phyloP scores from a whole-genome alignment of 768 basidiomycete species.

The Tulasnella sp. region DNA sequence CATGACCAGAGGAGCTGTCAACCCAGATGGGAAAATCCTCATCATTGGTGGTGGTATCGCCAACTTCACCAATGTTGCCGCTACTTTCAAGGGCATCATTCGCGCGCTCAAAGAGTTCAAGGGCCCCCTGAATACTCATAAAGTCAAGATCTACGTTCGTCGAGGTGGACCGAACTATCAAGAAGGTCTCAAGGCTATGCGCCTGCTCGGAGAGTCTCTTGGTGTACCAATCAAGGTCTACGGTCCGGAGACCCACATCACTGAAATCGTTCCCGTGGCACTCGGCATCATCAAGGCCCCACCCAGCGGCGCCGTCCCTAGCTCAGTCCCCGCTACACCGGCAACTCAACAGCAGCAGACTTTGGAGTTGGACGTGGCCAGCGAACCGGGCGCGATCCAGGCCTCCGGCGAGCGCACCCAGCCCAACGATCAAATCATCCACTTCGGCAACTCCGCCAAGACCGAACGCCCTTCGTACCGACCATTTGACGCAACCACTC shows the following conservation, averaged over 20 bases:
- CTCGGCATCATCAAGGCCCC: slow-evolving; percentile 63
- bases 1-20: slow-evolving; percentile 77
- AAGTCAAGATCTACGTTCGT: slow-evolving; percentile 92
- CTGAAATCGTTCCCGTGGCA: slow-evolving; percentile 97
- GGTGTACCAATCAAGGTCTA: slow-evolving; percentile 95
- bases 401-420: slow-evolving; percentile 73
- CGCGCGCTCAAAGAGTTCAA: slow-evolving; percentile 91
- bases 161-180: slow-evolving; percentile 99
- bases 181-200: slow-evolving; percentile 97
- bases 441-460: slow-evolving; percentile 47
- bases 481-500: slow-evolving; percentile 88
- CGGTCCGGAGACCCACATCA: slow-evolving; percentile 97
- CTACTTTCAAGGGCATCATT: slow-evolving; percentile 99
- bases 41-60: slow-evolving; percentile 99
- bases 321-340: slow-evolving; percentile 36
- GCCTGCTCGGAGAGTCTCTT: slow-evolving; percentile 86
- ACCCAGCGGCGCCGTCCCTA: slow-evolving; percentile 25
- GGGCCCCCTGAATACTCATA: slow-evolving; percentile 64
- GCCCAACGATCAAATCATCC: slow-evolving; percentile 79
- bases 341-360: slow-evolving; percentile 32
- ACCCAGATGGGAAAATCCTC: slow-evolving; percentile 82
- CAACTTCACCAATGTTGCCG: slow-evolving; percentile 99
- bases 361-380: slow-evolving; percentile 22
- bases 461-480: slow-evolving; percentile 60
- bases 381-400: slow-evolving; percentile 56